These are phyloP conservation scores for Amylostereum areolatum DNA, from an alignment of 1,284 basidiomycete genomes.

Conservation along the genomic window DNA sequence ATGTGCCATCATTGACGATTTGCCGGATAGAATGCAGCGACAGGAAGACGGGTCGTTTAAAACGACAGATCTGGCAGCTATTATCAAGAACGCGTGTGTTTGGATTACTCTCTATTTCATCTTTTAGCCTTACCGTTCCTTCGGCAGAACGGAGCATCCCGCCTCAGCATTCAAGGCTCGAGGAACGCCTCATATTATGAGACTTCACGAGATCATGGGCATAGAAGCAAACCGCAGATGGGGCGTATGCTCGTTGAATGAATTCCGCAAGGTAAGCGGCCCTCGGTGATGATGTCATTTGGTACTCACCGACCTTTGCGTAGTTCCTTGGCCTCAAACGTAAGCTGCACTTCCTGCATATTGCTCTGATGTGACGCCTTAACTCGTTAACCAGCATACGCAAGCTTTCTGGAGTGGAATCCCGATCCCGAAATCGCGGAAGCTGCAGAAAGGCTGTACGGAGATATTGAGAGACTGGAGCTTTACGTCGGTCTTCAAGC, in stretches of 20 bases:
- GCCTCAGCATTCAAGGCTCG: conserved; percentile 78
- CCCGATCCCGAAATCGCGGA: conserved; percentile 62
- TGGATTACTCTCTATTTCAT: background rate
- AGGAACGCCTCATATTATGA: conserved; percentile 70
- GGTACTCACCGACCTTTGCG: conserved; percentile 1
- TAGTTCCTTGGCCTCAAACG: conserved; percentile 72
- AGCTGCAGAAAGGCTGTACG: conserved; percentile 74
- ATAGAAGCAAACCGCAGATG: conserved; percentile 74
- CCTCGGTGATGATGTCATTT: background rate
- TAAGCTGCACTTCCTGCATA: conserved; percentile 24
- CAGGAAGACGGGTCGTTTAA: conserved; percentile 58
- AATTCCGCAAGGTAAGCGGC: conserved; percentile 62
- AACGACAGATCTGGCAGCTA: conserved; percentile 64
- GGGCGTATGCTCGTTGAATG: conserved; percentile 82
- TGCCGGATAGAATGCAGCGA: conserved; percentile 47
- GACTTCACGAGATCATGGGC: conserved; percentile 77
- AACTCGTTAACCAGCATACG: conserved; percentile 32
- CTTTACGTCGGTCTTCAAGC: conserved; percentile 68
- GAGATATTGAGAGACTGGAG: conserved; percentile 74
- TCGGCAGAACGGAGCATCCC: conserved; percentile 58
- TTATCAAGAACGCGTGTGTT: conserved; percentile 65
- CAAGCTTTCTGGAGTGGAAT: conserved; percentile 80
- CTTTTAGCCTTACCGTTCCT: background rate
- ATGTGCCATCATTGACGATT: conserved; percentile 5
- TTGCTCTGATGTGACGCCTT: background rate